Evolutionary conservation across 208 protist genomes (phyloP).

Genomic region (Borovskyia barvae): DNA sequence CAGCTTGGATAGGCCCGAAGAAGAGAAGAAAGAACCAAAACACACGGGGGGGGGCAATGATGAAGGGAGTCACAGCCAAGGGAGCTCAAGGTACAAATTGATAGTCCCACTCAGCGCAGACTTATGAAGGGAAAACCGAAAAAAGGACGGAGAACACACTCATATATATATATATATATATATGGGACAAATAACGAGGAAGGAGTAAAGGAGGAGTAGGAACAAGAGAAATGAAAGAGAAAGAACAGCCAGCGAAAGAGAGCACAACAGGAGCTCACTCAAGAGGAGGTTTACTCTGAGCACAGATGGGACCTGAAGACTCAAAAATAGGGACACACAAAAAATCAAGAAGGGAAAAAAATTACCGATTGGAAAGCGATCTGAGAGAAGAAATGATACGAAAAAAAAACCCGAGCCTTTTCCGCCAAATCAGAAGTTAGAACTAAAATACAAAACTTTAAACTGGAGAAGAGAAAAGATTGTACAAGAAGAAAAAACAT

Average conservation of each 20-base stretch:
- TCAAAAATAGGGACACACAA: constrained; percentile 13
- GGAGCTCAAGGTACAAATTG: too few relatives aligned
- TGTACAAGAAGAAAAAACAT: background rate
- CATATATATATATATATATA: constrained; percentile 30
- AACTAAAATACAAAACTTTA: constrained; percentile 3
- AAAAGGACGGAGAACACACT: background rate
- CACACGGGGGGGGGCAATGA: too few relatives aligned
- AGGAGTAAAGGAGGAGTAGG: background rate
- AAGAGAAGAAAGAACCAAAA: too few relatives aligned
- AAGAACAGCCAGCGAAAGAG: too few relatives aligned
- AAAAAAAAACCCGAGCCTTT: constrained; percentile 3
- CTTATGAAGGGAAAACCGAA: too few relatives aligned
- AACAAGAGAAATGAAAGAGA: constrained; percentile 2
- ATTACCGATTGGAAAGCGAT: too few relatives aligned
- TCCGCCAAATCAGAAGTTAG: background rate
- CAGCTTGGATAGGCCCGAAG: too few relatives aligned
- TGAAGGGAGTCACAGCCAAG: too few relatives aligned
- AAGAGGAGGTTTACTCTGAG: too few relatives aligned
- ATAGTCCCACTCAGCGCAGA: too few relatives aligned
- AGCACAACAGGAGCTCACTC: too few relatives aligned
- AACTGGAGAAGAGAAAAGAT: background rate
- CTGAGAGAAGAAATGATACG: constrained; percentile 2
- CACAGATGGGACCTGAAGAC: too few relatives aligned
- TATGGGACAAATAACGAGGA: constrained; percentile 8
- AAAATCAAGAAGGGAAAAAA: background rate